phyloP scores from a whole-genome alignment of 2,329 filamentous ascomycete genomes.

The Claviceps monticola region DNA sequence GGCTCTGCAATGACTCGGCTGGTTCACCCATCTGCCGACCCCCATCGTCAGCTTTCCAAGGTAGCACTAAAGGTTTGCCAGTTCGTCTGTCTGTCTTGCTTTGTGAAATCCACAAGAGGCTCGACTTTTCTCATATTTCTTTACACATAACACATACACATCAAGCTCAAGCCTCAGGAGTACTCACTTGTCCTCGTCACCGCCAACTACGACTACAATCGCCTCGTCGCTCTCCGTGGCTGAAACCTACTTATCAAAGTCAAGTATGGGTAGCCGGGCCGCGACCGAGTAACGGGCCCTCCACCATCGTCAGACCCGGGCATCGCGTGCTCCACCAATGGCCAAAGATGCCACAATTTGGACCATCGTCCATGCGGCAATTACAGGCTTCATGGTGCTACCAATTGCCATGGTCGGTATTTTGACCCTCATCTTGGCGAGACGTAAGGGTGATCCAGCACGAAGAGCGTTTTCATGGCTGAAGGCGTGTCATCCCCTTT shows the following conservation, averaged over 20 bases:
- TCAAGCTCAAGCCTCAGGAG: neutral
- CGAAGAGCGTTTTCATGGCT: slow-evolving; percentile 5
- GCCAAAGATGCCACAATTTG: slow-evolving; percentile 2
- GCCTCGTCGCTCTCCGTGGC: neutral
- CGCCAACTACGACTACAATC: neutral
- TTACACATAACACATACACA: neutral
- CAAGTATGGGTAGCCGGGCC: slow-evolving; percentile 1
- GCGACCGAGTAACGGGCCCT: neutral
- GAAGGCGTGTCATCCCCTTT: slow-evolving; percentile 3
- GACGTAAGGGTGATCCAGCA: slow-evolving; percentile 3
- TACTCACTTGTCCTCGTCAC: neutral
- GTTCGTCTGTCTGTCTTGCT: neutral
- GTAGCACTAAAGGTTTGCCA: neutral
- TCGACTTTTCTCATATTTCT: neutral
- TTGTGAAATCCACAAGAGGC: neutral
- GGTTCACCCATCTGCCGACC: neutral
- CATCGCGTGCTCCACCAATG: neutral
- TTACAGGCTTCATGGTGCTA: slow-evolving; percentile 5
- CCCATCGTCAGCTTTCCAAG: neutral
- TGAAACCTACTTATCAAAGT: neutral
- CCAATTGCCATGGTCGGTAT: slow-evolving; percentile 4
- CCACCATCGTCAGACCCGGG: neutral
- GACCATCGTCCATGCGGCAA: slow-evolving; percentile 6
- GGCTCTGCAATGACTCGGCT: slow-evolving; percentile 2
- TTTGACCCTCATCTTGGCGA: slow-evolving; percentile 2